Evolutionary conservation across 306 rosid species (phyloP), one percentile per base, ranked within the genome.

Genomic region (Quercus engelmannii): DNA sequence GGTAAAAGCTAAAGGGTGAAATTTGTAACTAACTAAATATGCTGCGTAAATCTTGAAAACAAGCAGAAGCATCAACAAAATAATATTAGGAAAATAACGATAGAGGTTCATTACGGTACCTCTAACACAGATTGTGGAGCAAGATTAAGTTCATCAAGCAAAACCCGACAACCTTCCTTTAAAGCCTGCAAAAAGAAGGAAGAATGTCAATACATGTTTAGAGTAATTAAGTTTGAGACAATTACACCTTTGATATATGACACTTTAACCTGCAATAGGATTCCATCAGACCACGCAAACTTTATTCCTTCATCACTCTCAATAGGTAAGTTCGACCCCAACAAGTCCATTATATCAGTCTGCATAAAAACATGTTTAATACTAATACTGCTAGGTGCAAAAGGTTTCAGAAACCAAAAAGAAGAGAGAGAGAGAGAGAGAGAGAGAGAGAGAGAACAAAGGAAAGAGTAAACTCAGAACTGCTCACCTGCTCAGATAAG

Each of bases 251-350:
- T n/a, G n/a, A n/a, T n/a, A n/a, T n/a, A n/a, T n/a, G n/a, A n/a
- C n/a, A n/a, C n/a, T 74, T 25, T 25, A 70, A 92, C 97, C 97
- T 95, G 99, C 90, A 95, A 78, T 30, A 95, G 83, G 79, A 95
- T 91, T 69, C 99, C 99, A 81, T 95, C 97, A 26, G 98, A 95
- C 99, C 99, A 95, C 13, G 92, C 90, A 90, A 95, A 95, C 85
- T 83, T 87, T 85, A 92, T 87, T 57, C 95, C 97, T 6, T 90
- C 97, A 1, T 90, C 91, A 84, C 97, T 90, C 81, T 95, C 99
- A 65, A 89, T 90, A 1, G 98, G 98, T 81, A 95, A 87, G 82
- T 95, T 97, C 20, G 97, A 89, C 67, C 97, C 99, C 86, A 95
- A 72, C 74, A 95, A 84, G 85, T 95, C 99, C 99, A 91, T 90